Evolutionary conservation across 2,329 filamentous ascomycete genomes (phyloP), one percentile per base, ranked within the genome.

Genomic region (Juglanconis sp.): DNA sequence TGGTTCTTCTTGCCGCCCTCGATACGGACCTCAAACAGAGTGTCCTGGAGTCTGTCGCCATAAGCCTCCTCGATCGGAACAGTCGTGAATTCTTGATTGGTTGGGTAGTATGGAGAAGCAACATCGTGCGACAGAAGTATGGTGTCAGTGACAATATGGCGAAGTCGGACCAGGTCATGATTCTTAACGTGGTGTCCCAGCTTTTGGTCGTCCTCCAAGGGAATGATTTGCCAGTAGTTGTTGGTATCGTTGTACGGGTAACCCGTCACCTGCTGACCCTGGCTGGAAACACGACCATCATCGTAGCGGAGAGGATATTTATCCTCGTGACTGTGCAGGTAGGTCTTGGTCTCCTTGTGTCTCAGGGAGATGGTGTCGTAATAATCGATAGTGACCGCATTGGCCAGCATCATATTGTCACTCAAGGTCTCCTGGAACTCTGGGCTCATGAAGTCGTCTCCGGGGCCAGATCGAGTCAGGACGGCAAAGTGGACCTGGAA

Each of bases 401-500:
- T 92, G 66, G 91, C 87, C 63, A 92, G 85, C 91, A 99, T 95
- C 63, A 89, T 78, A 72, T 99, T 99, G 79, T 99, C 94, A 70
- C 90, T 92, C 65, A 99, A 81, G 1, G 95, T 98, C 78, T 96
- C 93, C 78, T 99, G 95, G 80, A 99, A 99, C 71, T 95, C 92
- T 1, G 95, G 95, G 4, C 90, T 92, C 95, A 99, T 99, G 78
- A 99, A 99, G 71, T 98, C 94, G 72, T 99, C 95, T 57, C 95
- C 95, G 49, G 95, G 94, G 40, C 95, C 95, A 56, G 95, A 98
- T 62, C 88, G 85, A 66, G 79, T 89, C 64, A 99, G 83, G 68
- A 99, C 91, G 49, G 91, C 83, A 74, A 99, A 99, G 78, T 99
- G 95, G 35, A 99, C 93, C 82, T 99, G 95, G 87, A 99, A 99